Conservation (phyloP, 495 filamentous ascomycete genomes). For the Daldinia vernicosa region DNA sequence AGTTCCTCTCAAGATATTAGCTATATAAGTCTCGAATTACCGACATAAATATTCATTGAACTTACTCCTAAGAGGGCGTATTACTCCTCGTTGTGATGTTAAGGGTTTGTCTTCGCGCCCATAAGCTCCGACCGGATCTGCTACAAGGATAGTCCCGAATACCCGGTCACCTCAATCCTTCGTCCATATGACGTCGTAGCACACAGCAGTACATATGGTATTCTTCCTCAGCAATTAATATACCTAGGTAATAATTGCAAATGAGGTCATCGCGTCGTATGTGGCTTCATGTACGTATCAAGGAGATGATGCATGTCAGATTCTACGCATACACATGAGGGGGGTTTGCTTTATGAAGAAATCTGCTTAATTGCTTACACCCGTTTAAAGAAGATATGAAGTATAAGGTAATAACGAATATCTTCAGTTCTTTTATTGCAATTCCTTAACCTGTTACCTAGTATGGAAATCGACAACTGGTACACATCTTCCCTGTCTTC, state of each 20-base stretch:
- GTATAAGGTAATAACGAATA: not conserved
- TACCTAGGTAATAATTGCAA: not conserved
- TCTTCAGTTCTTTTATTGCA: too few relatives aligned
- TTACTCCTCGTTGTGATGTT: not conserved
- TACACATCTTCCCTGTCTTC: too few relatives aligned
- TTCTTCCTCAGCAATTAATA: not conserved
- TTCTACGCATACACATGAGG: not conserved
- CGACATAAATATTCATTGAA: not conserved
- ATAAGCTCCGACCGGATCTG: not conserved
- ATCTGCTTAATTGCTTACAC: not conserved
- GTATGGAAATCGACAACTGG: too few relatives aligned
- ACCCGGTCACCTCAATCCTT: not conserved
- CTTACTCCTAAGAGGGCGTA: not conserved
- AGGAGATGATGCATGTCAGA: not conserved
- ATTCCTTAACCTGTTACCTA: too few relatives aligned
- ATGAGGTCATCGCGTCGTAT: not conserved
- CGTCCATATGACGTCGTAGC: not conserved
- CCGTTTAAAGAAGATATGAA: not conserved
- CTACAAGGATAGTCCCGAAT: not conserved
- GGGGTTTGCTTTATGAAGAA: too few relatives aligned
- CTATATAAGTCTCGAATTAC: not conserved
- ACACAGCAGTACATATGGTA: not conserved
- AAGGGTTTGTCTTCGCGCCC: not conserved
- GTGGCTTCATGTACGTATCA: not conserved
- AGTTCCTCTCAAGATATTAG: not conserved